Evolutionary conservation across 2,329 filamentous ascomycete genomes (phyloP), one percentile per base, ranked within the genome.

Genomic region (Fusarium stilboides): DNA sequence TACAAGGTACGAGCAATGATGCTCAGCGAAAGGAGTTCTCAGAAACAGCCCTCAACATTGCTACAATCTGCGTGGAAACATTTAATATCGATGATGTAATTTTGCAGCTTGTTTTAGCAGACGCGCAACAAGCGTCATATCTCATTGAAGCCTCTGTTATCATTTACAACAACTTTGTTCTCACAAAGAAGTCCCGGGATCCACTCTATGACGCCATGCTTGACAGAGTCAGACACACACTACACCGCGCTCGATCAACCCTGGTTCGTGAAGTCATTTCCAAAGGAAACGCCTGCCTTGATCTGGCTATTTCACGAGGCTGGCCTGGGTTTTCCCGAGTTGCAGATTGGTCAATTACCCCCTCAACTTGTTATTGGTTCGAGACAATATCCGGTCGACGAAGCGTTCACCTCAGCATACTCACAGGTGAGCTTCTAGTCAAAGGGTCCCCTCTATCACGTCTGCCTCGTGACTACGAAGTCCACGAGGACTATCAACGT

Each of bases 251-350:
- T 33, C 42, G 61, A 0, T 17, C 39, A 1, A 24, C 58, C 0
- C 24, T 75, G 10, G 3, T 31, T 3, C 8, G 24, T 0, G 20
- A 59, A 3, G 12, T 63, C 1, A 17, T 15, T 2, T 1, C 1
- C 1, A 28, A 24, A 0, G 10, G 8, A 2, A 70, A 51, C 4
- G 5, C n/a, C 0, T 69, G 62, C 8, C 55, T 75, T 2, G 47
- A 68, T n/a, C 9, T 57, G 2, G 71, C 72, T 2, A 62, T 72
- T 2, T 37, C 65, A n/a, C 12, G 61, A n/a, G 51, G 58, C 10
- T 75, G 72, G 65, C 26, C 65, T 9, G 56, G 33, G 3, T 75
- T 72, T 43, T n/a, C 20, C 2, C 28, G 39, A 1, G 28, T 33
- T 0, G 2, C 9, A 1, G 6, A n/a, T 0, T 74, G 69, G 73